A percentile compares a stretch with the other conserved stretches of the same genome.
phyloP scores from a whole-genome alignment of 345 rosid species.

The Arabidopsis arenosa region DNA sequence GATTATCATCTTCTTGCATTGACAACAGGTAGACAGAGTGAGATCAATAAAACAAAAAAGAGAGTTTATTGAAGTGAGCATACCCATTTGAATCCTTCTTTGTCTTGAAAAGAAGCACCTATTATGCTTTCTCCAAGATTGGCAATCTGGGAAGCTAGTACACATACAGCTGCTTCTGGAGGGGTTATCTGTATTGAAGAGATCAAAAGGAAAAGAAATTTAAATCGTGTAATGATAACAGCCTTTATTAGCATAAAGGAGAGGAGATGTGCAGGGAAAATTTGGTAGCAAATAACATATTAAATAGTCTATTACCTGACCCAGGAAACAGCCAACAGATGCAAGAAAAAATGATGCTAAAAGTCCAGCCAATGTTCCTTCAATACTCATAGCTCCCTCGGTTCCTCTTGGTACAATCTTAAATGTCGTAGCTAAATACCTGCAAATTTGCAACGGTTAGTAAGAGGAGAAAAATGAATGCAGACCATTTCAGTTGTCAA shows the following conservation, averaged over 20 bases:
- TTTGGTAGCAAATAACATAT: background rate
- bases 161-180: constrained; percentile 74
- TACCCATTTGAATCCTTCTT: constrained; percentile 91
- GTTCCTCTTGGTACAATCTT: constrained; percentile 95
- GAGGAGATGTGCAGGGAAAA: background rate
- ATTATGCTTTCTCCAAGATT: constrained; percentile 93
- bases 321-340: constrained; percentile 61
- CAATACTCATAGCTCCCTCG: constrained; percentile 94
- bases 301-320: constrained; percentile 59
- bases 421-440: constrained; percentile 82
- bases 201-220: constrained; percentile 6
- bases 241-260: background rate
- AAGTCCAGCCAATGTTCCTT: constrained; percentile 93
- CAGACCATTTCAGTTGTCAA: constrained; percentile 6
- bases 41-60: background rate
- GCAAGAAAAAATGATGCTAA: constrained; percentile 82
- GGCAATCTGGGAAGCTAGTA: constrained; percentile 92
- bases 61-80: constrained; percentile 14
- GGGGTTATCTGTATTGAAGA: constrained; percentile 59
- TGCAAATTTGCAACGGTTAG: constrained; percentile 28
- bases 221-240: background rate
- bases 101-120: constrained; percentile 87
- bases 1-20: background rate
- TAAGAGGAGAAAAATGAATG: background rate
- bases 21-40: constrained; percentile 3